These are phyloP conservation scores for Acanthamoeba divionensis DNA, from an alignment of 208 protist species.

Conservation along the genomic window DNA sequence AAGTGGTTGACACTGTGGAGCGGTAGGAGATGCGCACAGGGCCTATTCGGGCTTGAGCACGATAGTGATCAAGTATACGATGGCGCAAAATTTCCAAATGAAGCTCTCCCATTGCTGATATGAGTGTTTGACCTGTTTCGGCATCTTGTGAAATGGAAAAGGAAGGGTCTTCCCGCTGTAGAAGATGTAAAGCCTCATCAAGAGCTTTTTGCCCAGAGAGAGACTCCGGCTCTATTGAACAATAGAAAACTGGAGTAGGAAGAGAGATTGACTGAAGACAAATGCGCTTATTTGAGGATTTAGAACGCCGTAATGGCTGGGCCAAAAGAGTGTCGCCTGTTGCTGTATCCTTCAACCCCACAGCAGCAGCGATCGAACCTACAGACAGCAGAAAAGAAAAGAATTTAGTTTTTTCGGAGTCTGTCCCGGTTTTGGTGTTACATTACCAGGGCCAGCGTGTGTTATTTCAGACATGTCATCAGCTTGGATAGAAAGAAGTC, in stretches of 20 bases:
- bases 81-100: constrained; percentile 65
- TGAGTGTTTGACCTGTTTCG: constrained; percentile 22
- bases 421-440: not conserved
- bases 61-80: not conserved
- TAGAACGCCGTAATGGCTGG: too few species aligned
- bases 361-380: constrained; percentile 60
- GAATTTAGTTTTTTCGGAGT: not conserved
- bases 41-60: constrained; percentile 28
- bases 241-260: constrained; percentile 65
- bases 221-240: constrained; percentile 55
- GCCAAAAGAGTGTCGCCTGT: constrained; percentile 65
- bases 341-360: constrained; percentile 45
- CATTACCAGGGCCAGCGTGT: constrained; percentile 71
- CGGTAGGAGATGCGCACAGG: constrained; percentile 59
- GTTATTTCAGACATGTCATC: constrained; percentile 85
- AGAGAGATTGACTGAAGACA: constrained; percentile 51
- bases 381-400: too few species aligned
- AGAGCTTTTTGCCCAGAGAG: constrained; percentile 39
- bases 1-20: not conserved
- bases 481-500: constrained; percentile 86
- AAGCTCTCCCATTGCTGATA: constrained; percentile 65
- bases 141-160: constrained; percentile 36
- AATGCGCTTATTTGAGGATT: too few species aligned
- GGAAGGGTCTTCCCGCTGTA: constrained; percentile 63
- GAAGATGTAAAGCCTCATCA: not conserved